A percentile compares a stretch with the other conserved stretches of the same genome.
Evolutionary conservation across 2,329 filamentous ascomycete genomes (phyloP).

Genomic region (Penicillium sp.): DNA sequence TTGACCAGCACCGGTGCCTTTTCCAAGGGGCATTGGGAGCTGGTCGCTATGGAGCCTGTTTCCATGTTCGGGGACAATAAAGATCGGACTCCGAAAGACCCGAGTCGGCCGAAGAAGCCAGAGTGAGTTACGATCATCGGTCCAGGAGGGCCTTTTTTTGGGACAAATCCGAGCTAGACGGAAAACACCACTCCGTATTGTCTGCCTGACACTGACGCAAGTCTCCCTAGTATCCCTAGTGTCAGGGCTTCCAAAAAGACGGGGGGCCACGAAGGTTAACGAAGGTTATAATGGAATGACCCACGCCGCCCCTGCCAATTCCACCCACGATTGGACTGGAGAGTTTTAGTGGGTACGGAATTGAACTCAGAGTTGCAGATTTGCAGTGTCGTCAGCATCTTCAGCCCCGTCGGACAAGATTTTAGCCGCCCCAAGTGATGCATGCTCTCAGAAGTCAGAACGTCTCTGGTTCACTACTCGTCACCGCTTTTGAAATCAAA

Average conservation of each 20-base stretch:
- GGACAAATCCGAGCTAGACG: too few relatives aligned
- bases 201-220: neutral
- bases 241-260: neutral
- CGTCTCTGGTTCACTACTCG: neutral
- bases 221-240: neutral
- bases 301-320: neutral
- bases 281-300: neutral
- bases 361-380: constrained; percentile 14
- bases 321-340: neutral
- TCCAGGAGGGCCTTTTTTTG: too few relatives aligned
- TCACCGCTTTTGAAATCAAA: neutral
- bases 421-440: constrained; percentile 15
- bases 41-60: neutral
- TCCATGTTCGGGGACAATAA: neutral
- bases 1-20: neutral
- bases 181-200: too few relatives aligned
- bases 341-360: neutral
- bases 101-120: too few relatives aligned
- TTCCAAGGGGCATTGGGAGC: neutral
- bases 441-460: neutral
- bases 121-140: too few relatives aligned
- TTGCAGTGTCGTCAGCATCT: constrained; percentile 14
- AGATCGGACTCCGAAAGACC: neutral
- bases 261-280: neutral
- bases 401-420: constrained; percentile 11